Evolutionary conservation across 1,284 basidiomycete species (phyloP).

Genomic region (Trametes pubescens): DNA sequence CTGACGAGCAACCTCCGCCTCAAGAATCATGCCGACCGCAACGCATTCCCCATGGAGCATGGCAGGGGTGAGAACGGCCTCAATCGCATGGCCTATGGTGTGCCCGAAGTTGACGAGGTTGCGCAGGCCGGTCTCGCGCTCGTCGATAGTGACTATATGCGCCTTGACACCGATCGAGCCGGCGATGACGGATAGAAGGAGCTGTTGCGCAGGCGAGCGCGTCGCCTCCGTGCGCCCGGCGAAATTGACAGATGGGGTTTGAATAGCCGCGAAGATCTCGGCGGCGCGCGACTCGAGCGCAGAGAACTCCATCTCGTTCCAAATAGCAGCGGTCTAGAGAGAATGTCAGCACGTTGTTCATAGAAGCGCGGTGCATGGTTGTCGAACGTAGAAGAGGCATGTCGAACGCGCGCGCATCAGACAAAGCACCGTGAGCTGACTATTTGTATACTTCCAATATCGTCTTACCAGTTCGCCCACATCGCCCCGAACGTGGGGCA

Average conservation of each 20-base stretch:
- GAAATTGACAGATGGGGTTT: constrained; percentile 68
- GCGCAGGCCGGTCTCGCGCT: constrained; percentile 93
- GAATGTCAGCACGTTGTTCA: neutral
- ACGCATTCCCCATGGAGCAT: constrained; percentile 96
- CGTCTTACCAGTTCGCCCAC: no score
- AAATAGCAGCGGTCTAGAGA: constrained; percentile 92
- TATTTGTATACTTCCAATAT: no score
- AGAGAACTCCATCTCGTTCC: constrained; percentile 89
- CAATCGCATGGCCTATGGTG: constrained; percentile 95
- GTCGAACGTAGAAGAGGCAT: no score
- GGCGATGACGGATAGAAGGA: constrained; percentile 82
- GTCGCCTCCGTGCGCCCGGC: constrained; percentile 73
- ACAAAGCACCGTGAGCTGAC: no score
- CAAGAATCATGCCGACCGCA: constrained; percentile 92
- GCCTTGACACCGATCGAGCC: constrained; percentile 93
- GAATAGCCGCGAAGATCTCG: constrained; percentile 87
- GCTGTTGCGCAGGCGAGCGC: constrained; percentile 78
- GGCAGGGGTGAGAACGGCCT: constrained; percentile 90
- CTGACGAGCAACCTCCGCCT: constrained; percentile 91
- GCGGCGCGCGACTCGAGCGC: constrained; percentile 85
- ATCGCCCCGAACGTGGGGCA: no score
- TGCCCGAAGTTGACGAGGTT: constrained; percentile 99
- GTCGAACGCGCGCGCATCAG: no score
- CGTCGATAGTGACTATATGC: constrained; percentile 95
- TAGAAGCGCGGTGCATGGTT: no score